phyloP scores from a whole-genome alignment of 495 filamentous ascomycete genomes.

The Penicillium cinerascens region DNA sequence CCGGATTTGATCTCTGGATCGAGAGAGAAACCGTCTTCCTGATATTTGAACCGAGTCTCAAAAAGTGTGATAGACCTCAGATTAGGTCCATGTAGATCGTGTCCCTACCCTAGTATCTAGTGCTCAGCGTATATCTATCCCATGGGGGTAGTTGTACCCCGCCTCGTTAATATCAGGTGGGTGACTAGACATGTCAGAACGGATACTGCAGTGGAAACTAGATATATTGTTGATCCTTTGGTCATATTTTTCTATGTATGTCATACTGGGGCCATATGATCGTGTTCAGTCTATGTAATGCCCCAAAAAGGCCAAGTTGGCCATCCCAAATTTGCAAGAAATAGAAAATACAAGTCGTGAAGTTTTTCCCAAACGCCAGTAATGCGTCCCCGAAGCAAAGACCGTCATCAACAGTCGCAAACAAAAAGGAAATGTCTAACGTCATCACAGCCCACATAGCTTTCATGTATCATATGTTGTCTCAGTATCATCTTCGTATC shows the following conservation, averaged over 20 bases:
- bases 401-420: conserved; percentile 2
- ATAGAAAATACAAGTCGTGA: conserved; percentile 16
- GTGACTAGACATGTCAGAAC: too few species aligned
- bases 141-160: too few species aligned
- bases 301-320: not conserved
- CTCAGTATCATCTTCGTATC: conserved; percentile 9
- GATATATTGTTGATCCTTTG: too few species aligned
- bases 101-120: too few species aligned
- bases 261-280: conserved; percentile 2
- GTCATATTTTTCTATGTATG: conserved; percentile 12
- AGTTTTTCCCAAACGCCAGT: conserved; percentile 10
- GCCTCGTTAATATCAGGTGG: too few species aligned
- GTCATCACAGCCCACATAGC: not conserved
- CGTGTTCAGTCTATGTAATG: conserved; percentile 16
- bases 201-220: too few species aligned
- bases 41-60: too few species aligned
- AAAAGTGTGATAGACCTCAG: too few species aligned
- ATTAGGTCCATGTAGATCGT: too few species aligned
- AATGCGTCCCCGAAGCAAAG: conserved; percentile 8
- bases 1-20: not conserved
- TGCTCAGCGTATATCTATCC: too few species aligned
- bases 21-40: too few species aligned
- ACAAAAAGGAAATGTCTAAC: not conserved
- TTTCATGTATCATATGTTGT: conserved; percentile 3
- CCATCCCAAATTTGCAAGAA: conserved; percentile 10